phyloP scores from a whole-genome alignment of 2,329 filamentous ascomycete genomes.

The Monosporascus sp. region DNA sequence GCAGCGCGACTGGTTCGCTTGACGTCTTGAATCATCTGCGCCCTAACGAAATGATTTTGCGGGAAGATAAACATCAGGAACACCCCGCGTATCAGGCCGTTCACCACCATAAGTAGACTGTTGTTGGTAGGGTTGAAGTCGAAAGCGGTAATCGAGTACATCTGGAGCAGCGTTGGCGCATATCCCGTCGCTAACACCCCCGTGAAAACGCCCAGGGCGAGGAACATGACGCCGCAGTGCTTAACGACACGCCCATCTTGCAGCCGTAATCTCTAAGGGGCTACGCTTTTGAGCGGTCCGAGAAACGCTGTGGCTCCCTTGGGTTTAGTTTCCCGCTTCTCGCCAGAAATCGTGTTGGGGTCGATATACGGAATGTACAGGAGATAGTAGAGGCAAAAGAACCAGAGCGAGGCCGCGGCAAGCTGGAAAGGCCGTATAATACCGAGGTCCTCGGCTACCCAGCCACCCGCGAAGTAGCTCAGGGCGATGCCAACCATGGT shows the following conservation, averaged over 20 bases:
- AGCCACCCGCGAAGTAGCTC: conserved; percentile 15
- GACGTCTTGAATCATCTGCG: conserved; percentile 10
- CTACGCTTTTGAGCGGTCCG: conserved; percentile 9
- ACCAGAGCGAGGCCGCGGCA: conserved; percentile 10
- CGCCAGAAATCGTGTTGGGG: conserved; percentile 11
- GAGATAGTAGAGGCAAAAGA: conserved; percentile 10
- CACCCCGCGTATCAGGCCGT: conserved; percentile 12
- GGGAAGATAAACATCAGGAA: conserved; percentile 23
- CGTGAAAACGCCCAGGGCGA: conserved; percentile 16
- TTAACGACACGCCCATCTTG: conserved; percentile 9
- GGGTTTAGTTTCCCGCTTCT: conserved; percentile 3
- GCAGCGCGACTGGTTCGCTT: not conserved
- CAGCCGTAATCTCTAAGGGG: conserved; percentile 13
- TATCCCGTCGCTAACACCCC: conserved; percentile 18
- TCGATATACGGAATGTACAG: conserved; percentile 17
- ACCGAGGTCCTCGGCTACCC: conserved; percentile 12
- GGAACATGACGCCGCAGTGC: conserved; percentile 15
- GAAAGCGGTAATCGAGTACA: conserved; percentile 19
- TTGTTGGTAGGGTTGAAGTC: conserved; percentile 15
- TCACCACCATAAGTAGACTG: conserved; percentile 16
- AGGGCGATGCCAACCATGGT: conserved; percentile 16
- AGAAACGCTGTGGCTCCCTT: conserved; percentile 12
- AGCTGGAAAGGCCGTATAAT: conserved; percentile 18
- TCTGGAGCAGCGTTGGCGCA: conserved; percentile 17
- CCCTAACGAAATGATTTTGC: conserved; percentile 15